A percentile compares a stretch with the other conserved stretches of the same genome.
Conservation (phyloP, 768 basidiomycete genomes). For the Tylopilus felleus region DNA sequence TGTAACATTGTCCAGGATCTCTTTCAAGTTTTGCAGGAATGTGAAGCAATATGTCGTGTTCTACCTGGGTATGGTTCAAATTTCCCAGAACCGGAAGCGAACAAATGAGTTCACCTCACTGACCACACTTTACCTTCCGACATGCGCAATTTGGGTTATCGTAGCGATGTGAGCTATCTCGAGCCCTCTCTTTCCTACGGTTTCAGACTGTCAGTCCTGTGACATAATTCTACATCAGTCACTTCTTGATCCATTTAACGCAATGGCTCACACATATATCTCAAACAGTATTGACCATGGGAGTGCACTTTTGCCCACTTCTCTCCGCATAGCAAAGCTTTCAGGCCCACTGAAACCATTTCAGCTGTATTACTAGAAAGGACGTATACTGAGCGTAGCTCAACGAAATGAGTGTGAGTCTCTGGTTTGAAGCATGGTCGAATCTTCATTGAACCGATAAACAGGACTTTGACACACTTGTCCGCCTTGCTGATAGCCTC, state of each 20-base stretch:
- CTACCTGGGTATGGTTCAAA: neutral
- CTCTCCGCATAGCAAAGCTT: neutral
- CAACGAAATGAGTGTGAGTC: slow-evolving; percentile 19
- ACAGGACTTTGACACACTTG: slow-evolving; percentile 25
- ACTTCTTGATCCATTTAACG: slow-evolving; percentile 5
- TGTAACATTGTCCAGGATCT: no score
- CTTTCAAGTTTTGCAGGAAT: no score
- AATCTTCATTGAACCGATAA: neutral
- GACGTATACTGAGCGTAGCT: neutral
- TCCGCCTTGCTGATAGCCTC: slow-evolving; percentile 24
- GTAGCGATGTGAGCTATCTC: slow-evolving; percentile 2
- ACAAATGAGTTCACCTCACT: neutral
- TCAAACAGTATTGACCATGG: neutral
- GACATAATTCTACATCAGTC: slow-evolving; percentile 11
- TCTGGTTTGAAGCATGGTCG: neutral
- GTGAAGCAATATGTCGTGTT: no score
- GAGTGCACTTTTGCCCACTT: slow-evolving; percentile 3
- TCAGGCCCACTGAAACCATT: neutral
- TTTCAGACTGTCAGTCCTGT: slow-evolving; percentile 2
- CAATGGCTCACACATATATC: slow-evolving; percentile 17
- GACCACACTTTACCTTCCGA: neutral
- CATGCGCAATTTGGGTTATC: neutral
- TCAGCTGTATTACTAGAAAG: neutral
- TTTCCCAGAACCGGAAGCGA: neutral
- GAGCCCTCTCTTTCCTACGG: slow-evolving; percentile 6